Conservation (phyloP, 2,329 filamentous ascomycete genomes). For the Scortechinia acanthostroma region DNA sequence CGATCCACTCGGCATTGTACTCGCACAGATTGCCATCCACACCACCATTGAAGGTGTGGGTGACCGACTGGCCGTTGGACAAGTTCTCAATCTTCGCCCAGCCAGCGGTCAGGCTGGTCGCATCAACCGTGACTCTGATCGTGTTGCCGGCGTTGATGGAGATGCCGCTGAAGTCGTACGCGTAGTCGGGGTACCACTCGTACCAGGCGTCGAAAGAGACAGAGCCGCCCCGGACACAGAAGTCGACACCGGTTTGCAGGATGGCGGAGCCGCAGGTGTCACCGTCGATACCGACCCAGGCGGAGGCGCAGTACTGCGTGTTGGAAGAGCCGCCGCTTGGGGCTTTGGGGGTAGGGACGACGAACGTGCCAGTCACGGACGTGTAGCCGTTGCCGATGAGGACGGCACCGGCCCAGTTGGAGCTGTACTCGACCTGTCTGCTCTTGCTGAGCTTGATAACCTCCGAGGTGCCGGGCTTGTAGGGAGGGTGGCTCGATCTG, state of each 20-base stretch:
- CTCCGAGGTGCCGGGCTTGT: constrained; percentile 13
- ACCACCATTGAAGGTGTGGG: constrained; percentile 29
- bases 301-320: constrained; percentile 34
- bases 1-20: constrained; percentile 42
- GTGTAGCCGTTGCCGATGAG: constrained; percentile 41
- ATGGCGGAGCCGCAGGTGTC: constrained; percentile 45
- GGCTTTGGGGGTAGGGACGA: constrained; percentile 37
- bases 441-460: constrained; percentile 19
- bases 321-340: constrained; percentile 23
- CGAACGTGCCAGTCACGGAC: constrained; percentile 42
- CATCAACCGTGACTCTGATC: constrained; percentile 28
- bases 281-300: constrained; percentile 57
- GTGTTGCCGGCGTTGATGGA: constrained; percentile 31
- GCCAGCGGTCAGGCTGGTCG: constrained; percentile 26
- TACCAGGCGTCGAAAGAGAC: constrained; percentile 48
- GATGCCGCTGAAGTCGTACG: constrained; percentile 40
- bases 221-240: constrained; percentile 30
- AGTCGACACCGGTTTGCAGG: constrained; percentile 49
- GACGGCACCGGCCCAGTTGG: constrained; percentile 54
- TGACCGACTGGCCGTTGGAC: constrained; percentile 31
- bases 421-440: constrained; percentile 36
- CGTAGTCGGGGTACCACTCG: constrained; percentile 51
- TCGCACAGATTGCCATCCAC: constrained; percentile 24
- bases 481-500: constrained; percentile 18
- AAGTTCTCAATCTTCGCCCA: constrained; percentile 34